Percentiles rank a stretch among this genome's conserved stretches.
Evolutionary conservation across 257 asterid genomes (phyloP).

Genomic region (Lycium ferocissimum): DNA sequence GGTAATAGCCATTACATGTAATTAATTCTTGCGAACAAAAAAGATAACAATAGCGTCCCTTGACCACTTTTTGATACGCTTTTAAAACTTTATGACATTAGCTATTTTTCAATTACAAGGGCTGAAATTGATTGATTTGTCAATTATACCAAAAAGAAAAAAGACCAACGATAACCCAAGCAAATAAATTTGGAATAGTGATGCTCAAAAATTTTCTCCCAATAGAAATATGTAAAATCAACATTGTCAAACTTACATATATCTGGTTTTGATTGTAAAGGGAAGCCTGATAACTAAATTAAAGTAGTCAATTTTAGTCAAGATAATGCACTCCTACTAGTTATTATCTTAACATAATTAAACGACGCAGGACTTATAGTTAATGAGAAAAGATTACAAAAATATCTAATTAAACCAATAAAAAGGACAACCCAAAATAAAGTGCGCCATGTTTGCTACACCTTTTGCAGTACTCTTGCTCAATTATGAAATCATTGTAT

Average conservation of each 20-base stretch:
- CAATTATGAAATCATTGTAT: not conserved
- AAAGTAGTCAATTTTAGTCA: not conserved
- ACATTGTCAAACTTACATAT: not conserved
- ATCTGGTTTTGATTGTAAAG: not conserved
- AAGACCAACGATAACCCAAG: too few species aligned
- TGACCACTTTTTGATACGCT: too few species aligned
- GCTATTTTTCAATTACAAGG: too few species aligned
- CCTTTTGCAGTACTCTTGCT: not conserved
- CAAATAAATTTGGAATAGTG: not conserved
- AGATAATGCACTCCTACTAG: not conserved
- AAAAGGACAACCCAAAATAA: not conserved
- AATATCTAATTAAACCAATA: not conserved
- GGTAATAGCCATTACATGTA: too few species aligned
- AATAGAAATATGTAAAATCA: not conserved
- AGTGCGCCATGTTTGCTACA: not conserved
- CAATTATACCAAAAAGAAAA: too few species aligned
- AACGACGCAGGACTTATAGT: not conserved
- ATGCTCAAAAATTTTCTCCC: not conserved
- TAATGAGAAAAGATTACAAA: not conserved
- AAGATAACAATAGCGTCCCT: too few species aligned
- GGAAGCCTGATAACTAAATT: not conserved
- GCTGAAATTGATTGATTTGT: too few species aligned
- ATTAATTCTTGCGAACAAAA: too few species aligned
- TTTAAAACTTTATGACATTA: too few species aligned
- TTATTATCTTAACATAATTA: not conserved